Evolutionary conservation across 2,329 filamentous ascomycete genomes (phyloP).

Genomic region (Sporothrix variecibatus): DNA sequence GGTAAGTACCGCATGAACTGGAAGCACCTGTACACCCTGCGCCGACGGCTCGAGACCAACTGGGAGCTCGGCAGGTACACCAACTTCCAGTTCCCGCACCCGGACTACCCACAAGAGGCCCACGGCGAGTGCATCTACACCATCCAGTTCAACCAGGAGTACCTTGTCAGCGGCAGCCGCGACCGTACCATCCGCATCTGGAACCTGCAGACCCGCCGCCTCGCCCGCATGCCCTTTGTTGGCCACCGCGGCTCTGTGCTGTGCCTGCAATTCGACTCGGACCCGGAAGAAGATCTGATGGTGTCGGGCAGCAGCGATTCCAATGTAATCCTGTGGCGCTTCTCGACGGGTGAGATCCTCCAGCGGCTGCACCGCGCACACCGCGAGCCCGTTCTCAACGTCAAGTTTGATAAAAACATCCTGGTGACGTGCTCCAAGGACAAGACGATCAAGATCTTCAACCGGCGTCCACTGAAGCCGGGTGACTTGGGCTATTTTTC

Average conservation of each 20-base stretch:
- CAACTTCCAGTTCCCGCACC: conserved; percentile 90
- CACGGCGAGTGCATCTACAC: conserved; percentile 95
- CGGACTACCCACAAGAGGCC: conserved; percentile 74
- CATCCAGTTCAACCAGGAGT: conserved; percentile 82
- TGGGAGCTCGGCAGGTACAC: conserved; percentile 81
- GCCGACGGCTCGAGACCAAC: conserved; percentile 81
- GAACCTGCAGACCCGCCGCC: conserved; percentile 78
- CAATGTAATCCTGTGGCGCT: conserved; percentile 86
- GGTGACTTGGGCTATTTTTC: conserved; percentile 57
- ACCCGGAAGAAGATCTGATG: conserved; percentile 85
- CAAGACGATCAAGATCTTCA: conserved; percentile 96
- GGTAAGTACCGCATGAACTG: conserved; percentile 74
- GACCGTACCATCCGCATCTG: conserved; percentile 87
- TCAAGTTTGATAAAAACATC: conserved; percentile 87
- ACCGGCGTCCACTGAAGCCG: conserved; percentile 66
- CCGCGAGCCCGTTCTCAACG: conserved; percentile 86
- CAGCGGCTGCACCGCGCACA: conserved; percentile 78
- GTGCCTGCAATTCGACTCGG: conserved; percentile 91
- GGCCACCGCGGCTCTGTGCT: conserved; percentile 87
- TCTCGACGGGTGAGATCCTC: conserved; percentile 83
- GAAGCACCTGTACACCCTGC: conserved; percentile 90
- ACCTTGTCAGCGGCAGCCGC: conserved; percentile 88
- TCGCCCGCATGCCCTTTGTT: conserved; percentile 70
- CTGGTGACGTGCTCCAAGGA: conserved; percentile 97
- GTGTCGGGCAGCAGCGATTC: conserved; percentile 94